Evolutionary conservation across 2,329 filamentous ascomycete species (phyloP), one percentile per base, ranked within the genome.

Genomic region (Fusarium marasasianum): DNA sequence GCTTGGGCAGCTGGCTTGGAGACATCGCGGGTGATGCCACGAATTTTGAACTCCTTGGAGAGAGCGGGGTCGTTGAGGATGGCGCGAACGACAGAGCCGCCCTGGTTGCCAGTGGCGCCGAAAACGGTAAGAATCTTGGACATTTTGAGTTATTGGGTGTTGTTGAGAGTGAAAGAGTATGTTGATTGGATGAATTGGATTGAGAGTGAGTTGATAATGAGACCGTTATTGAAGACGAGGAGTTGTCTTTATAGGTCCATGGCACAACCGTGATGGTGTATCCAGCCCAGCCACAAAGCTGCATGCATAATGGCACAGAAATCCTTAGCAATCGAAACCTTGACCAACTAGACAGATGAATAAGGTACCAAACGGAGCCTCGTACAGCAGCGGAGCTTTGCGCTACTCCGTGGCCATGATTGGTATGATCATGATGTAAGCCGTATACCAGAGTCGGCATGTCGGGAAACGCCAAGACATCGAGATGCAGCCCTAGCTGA

Each of bases 21-120:
- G 3, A 79, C 74, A 76, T 86, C 82, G n/a, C 87, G 83, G 8
- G 86, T 88, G 63, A 88, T 79, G 51, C 81, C 86, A 5, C 86
- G 84, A 51, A 88, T 80, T 33, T 79, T 81, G 80, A 83, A 88
- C 51, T 84, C 79, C 37, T 83, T 80, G 43, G 82, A 84, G 22
- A 87, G 82, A n/a, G 75, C 78, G 6, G 86, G 76, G 80, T 89
- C 84, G 60, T 81, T 81, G 68, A 88, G 84, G 69, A 88, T 81
- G 58, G 81, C 79, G 7, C 78, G 69, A 63, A 87, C 81, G 37
- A 88, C 84, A 37, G 85, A 86, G 41, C 84, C 84, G 47, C 86
- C 87, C 76, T 89, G 86, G 69, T 83, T 82, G 63, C 86, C 86
- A 6, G 86, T 87, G 59, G 84, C 85, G 33, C 86, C 86, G 56